Evolutionary conservation across 2,329 filamentous ascomycete species (phyloP), one percentile per base, ranked within the genome.

Genomic region (Fusarium luffae): DNA sequence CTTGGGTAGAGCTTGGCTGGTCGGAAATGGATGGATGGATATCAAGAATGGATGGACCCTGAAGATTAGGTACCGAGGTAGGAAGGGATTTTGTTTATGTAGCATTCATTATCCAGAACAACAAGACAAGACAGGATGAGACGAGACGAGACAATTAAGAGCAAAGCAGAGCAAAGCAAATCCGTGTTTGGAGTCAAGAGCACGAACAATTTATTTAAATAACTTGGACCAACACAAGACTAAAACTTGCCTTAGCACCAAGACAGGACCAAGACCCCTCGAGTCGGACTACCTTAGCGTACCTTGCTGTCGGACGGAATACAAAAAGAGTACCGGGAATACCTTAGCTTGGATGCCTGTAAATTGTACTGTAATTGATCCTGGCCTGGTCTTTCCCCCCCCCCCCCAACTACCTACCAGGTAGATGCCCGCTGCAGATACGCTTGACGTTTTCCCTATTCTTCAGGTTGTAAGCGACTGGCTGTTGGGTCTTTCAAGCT

Each of bases 281-380:
- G 23, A 54, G 59, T 67, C 44, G 59, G 44, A 64, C 60, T 59
- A 23, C 46, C 19, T 59, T 59, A 65, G 51, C 46, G 48, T 58
- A 72, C 58, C 61, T 64, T 63, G 59, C 19, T 57, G 59, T 69
- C 70, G 70, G 66, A 51, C 72, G 72, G 72, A 50, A 65, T 46
- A 68, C 61, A 74, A 71, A 74, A 72, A 72, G 58, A 47, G 67
- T 55, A 59, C 72, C 72, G 72, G 66, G 30, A 54, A 63, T 57
- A 63, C 42, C 52, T 60, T 41, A 43, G 47, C 54, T 37, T 37
- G 18, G 34, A 1, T 12, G 34, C 34, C 34, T 37, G 34, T 37
- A 37, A 37, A 37, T 37, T 37, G 34, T 37, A 37, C 34, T 37
- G 34, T 37, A 37, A 37, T 37, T 37, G 34, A 37, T 37, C 34